Evolutionary conservation across 2,329 filamentous ascomycete genomes (phyloP).

Genomic region (Dactylellina sp.): DNA sequence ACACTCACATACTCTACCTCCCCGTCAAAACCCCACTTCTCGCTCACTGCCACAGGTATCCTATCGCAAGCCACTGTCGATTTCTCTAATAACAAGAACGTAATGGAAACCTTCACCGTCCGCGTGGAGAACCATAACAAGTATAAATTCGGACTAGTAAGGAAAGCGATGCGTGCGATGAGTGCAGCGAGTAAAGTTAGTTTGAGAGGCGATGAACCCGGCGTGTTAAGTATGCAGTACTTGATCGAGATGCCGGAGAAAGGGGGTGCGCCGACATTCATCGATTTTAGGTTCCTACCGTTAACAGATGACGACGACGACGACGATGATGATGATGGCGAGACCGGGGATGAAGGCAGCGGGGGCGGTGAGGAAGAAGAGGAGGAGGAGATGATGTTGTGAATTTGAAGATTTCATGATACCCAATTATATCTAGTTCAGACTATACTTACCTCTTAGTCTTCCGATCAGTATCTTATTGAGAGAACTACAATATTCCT

Average conservation of each 20-base stretch:
- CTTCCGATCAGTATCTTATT: too few species aligned
- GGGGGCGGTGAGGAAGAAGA: constrained; percentile 14
- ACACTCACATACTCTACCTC: constrained; percentile 77
- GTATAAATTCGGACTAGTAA: constrained; percentile 89
- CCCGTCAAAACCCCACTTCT: constrained; percentile 75
- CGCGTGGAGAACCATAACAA: constrained; percentile 72
- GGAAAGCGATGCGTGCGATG: constrained; percentile 91
- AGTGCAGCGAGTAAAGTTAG: constrained; percentile 90
- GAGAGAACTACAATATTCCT: too few species aligned
- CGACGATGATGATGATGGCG: constrained; percentile 13
- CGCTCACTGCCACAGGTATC: constrained; percentile 75
- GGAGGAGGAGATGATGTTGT: constrained; percentile 54
- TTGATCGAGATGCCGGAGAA: constrained; percentile 76
- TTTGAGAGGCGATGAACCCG: constrained; percentile 85
- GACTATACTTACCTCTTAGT: not conserved
- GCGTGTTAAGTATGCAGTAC: constrained; percentile 93
- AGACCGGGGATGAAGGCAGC: not conserved
- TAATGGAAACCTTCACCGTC: constrained; percentile 79
- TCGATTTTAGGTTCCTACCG: constrained; percentile 86
- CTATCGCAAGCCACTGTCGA: constrained; percentile 75
- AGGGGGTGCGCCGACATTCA: constrained; percentile 70
- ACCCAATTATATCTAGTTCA: not conserved
- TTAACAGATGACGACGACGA: constrained; percentile 72
- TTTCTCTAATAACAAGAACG: constrained; percentile 73
- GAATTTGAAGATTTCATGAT: not conserved